These are phyloP conservation scores for Xylaria sp. DNA, from an alignment of 2,329 filamentous ascomycete species.

Conservation along the genomic window DNA sequence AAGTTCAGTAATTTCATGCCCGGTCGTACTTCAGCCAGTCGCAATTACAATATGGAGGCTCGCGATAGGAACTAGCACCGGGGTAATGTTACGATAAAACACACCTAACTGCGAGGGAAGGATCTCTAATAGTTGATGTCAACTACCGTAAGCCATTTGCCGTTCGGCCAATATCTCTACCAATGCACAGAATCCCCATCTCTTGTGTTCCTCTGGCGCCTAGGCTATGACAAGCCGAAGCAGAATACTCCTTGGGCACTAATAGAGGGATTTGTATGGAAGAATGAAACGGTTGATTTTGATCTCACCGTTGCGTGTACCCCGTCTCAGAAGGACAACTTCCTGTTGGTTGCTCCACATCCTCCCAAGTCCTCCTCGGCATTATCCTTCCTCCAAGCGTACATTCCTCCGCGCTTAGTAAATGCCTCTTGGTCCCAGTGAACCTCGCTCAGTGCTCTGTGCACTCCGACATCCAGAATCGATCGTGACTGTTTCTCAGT, in stretches of 20 bases:
- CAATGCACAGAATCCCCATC: no score
- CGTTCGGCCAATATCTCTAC: no score
- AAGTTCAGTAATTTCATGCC: not conserved
- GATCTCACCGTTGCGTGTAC: no score
- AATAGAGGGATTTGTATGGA: not conserved
- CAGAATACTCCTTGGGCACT: not conserved
- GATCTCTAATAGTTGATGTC: no score
- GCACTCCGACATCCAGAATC: conserved; percentile 60
- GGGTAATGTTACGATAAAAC: no score
- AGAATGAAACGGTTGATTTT: not conserved
- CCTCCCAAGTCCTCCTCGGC: conserved; percentile 7
- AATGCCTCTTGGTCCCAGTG: conserved; percentile 60
- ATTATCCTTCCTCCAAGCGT: conserved; percentile 56
- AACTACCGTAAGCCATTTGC: no score
- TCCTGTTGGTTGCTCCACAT: conserved; percentile 27
- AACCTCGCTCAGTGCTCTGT: conserved; percentile 57
- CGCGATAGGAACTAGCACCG: no score
- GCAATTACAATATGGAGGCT: no score
- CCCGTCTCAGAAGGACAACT: conserved; percentile 15
- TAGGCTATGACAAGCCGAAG: not conserved
- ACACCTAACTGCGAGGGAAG: no score
- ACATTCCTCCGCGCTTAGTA: conserved; percentile 58
- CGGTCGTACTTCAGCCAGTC: no score
- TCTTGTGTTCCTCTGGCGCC: not conserved
- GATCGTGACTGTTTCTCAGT: conserved; percentile 47